These are phyloP conservation scores for Pseudonitzschia multistriata DNA, from an alignment of 108 stramenopile genomes.

Conservation along the genomic window DNA sequence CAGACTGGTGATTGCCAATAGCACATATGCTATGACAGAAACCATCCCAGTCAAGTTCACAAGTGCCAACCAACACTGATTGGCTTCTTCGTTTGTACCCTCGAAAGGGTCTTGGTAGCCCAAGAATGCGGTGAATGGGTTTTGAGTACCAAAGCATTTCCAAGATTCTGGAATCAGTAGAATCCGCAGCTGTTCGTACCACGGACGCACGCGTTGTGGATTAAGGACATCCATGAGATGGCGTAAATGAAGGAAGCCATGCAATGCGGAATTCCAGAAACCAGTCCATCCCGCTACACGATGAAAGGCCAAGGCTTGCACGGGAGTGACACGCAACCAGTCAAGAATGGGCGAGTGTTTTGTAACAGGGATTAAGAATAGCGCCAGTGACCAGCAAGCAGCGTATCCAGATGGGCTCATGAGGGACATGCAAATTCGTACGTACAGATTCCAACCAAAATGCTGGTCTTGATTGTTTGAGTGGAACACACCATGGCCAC, in stretches of 20 bases:
- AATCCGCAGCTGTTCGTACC: neutral
- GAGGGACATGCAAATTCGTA: neutral
- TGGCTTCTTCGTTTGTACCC: neutral
- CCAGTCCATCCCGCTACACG: conserved; percentile 24
- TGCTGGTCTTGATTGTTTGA: neutral
- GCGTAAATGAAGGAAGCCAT: conserved; percentile 16
- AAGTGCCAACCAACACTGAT: conserved; percentile 7
- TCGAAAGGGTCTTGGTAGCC: neutral
- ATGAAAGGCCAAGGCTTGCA: conserved; percentile 29
- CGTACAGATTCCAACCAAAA: neutral
- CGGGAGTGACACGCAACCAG: conserved; percentile 2
- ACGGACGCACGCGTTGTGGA: neutral
- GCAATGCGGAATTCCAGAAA: conserved; percentile 12
- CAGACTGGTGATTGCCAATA: conserved; percentile 26
- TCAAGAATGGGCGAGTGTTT: conserved; percentile 29
- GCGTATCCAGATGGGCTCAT: conserved; percentile 14
- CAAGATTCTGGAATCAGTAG: neutral
- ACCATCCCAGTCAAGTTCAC: conserved; percentile 24
- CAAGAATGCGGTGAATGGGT: neutral
- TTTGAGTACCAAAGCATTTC: neutral
- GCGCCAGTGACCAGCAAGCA: conserved; percentile 10
- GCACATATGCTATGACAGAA: conserved; percentile 9
- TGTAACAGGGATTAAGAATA: conserved; percentile 43
- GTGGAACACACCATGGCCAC: neutral
- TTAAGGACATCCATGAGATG: conserved; percentile 1